Percentiles rank a stretch among this genome's conserved stretches.
phyloP scores from a whole-genome alignment of 306 rosid species.

The Vigna radiata region DNA sequence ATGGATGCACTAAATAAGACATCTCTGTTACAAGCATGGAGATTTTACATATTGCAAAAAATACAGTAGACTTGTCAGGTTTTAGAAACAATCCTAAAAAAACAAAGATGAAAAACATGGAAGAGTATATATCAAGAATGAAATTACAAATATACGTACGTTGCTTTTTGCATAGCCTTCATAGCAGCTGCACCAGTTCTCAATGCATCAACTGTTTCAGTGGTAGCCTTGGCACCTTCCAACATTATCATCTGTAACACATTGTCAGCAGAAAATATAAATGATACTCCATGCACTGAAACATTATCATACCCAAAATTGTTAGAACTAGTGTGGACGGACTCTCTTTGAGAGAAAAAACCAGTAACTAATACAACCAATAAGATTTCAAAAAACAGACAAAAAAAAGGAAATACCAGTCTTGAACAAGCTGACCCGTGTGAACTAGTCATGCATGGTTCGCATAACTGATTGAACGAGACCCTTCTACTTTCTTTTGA shows the following conservation, averaged over 20 bases:
- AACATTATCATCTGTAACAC: conserved; percentile 92
- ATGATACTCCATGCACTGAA: neutral
- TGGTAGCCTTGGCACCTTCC: conserved; percentile 99
- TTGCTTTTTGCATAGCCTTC: conserved; percentile 99
- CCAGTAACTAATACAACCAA: conserved; percentile 10
- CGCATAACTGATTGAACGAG: neutral
- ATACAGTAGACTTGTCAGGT: neutral
- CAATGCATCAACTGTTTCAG: conserved; percentile 98
- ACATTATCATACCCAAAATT: neutral
- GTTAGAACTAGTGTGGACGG: neutral
- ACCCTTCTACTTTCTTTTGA: neutral
- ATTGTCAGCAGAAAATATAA: conserved; percentile 27
- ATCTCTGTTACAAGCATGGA: neutral
- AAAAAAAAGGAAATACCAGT: neutral
- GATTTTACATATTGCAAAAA: neutral
- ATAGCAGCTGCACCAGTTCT: conserved; percentile 97
- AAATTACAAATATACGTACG: conserved; percentile 55
- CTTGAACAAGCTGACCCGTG: conserved; percentile 21
- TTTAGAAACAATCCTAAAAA: conserved; percentile 28
- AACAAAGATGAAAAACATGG: neutral
- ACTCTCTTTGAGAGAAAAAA: neutral
- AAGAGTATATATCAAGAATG: neutral
- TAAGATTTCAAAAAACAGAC: neutral
- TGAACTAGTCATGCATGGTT: conserved; percentile 1
- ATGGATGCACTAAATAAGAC: conserved; percentile 3